Percentiles rank a stretch among this genome's conserved stretches.
These are phyloP conservation scores for Citrus glauca DNA, from an alignment of 345 rosid species.

Conservation along the genomic window DNA sequence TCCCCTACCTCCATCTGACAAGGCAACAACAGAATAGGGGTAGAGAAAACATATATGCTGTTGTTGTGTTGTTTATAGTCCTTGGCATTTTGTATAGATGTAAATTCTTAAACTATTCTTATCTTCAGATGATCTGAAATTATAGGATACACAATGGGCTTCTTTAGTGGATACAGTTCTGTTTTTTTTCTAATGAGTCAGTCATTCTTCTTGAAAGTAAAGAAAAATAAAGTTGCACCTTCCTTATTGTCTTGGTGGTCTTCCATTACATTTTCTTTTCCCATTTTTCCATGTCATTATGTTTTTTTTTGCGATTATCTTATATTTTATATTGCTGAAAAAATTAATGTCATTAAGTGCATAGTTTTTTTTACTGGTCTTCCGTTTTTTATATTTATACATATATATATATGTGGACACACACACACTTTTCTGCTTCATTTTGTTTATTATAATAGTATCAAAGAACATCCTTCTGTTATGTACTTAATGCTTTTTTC, in stretches of 20 bases:
- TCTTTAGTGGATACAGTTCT: neutral
- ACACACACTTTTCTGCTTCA: neutral
- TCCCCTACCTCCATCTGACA: too few relatives aligned
- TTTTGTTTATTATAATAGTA: neutral
- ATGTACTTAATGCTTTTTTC: neutral
- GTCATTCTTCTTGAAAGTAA: neutral
- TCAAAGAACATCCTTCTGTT: neutral
- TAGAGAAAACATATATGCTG: neutral
- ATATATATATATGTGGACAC: accelerated
- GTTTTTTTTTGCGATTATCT: neutral
- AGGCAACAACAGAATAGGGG: neutral
- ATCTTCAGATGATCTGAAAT: neutral
- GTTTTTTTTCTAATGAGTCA: neutral
- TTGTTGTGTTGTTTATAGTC: neutral
- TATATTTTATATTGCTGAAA: neutral
- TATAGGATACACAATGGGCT: neutral
- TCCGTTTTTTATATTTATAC: too few relatives aligned
- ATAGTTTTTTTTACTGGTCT: neutral
- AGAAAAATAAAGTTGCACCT: neutral
- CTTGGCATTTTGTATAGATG: neutral
- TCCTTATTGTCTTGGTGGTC: neutral
- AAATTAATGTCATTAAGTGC: neutral
- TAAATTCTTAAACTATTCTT: neutral
- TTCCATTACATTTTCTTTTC: neutral
- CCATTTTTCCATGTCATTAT: neutral